Conservation (phyloP, 148 eudicot genomes). For the Rheum nobile region DNA sequence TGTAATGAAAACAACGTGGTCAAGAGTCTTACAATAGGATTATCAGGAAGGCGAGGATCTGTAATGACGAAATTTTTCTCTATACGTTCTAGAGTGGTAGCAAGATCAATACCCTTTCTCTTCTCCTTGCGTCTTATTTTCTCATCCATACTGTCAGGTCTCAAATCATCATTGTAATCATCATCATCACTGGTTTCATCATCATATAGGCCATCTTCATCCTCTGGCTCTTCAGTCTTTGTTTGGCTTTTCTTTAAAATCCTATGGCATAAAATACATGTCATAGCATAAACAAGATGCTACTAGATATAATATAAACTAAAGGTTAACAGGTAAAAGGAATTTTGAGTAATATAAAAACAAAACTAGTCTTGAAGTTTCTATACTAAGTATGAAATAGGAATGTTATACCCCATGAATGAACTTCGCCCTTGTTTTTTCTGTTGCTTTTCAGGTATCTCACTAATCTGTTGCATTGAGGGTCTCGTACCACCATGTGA, state of each 20-base stretch:
- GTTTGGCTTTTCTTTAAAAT: conserved; percentile 60
- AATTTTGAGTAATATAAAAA: not conserved
- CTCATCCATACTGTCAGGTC: conserved; percentile 84
- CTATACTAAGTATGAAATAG: not conserved
- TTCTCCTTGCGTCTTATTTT: conserved; percentile 83
- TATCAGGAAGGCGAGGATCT: conserved; percentile 97
- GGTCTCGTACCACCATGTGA: conserved; percentile 34
- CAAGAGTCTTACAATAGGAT: conserved; percentile 76
- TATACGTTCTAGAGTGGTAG: conserved; percentile 98
- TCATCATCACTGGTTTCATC: conserved; percentile 22
- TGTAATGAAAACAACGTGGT: not conserved
- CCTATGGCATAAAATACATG: conserved; percentile 22
- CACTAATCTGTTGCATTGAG: conserved; percentile 61
- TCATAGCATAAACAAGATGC: not conserved
- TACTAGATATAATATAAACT: not conserved
- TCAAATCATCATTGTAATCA: conserved; percentile 37
- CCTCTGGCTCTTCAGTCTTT: conserved; percentile 31
- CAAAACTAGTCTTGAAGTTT: not conserved
- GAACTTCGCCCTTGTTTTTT: conserved; percentile 49
- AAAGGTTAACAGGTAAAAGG: not conserved
- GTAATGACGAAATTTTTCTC: conserved; percentile 98
- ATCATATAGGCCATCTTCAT: conserved; percentile 15
- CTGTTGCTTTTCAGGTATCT: conserved; percentile 61
- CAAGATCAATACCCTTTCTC: conserved; percentile 99
- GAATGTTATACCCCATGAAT: conserved; percentile 58